Conservation (phyloP, 129 eudicot species). For the Artemisia annua region DNA sequence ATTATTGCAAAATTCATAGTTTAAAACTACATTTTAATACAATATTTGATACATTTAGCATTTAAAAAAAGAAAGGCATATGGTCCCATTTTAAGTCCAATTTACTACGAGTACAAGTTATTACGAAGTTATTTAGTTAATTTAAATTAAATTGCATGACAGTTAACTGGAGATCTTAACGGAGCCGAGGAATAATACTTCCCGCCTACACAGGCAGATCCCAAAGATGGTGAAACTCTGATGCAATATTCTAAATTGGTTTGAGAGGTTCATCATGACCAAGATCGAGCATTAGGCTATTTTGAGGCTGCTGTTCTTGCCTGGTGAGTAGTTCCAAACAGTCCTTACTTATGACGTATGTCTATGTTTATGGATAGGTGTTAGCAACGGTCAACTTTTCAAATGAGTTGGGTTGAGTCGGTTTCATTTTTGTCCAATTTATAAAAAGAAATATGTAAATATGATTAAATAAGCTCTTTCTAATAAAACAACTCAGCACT, state of each 20-base stretch:
- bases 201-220: slow-evolving; percentile 63
- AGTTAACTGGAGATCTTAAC: slow-evolving; percentile 67
- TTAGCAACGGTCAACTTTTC: no score
- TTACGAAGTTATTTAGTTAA: slow-evolving; percentile 3
- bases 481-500: no score
- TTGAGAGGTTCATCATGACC: slow-evolving; percentile 77
- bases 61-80: no score
- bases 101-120: background rate
- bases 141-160: slow-evolving; percentile 21
- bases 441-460: no score
- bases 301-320: slow-evolving; percentile 63
- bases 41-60: no score
- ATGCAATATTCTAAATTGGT: slow-evolving; percentile 68
- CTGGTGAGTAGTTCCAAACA: slow-evolving; percentile 38
- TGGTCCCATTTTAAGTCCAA: no score
- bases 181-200: slow-evolving; percentile 72
- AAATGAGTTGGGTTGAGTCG: no score
- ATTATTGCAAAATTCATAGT: no score
- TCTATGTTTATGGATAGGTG: no score
- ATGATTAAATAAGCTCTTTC: no score
- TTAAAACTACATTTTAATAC: no score
- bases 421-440: no score
- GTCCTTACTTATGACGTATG: background rate
- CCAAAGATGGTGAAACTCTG: slow-evolving; percentile 59
- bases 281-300: slow-evolving; percentile 59